Conservation (phyloP, 331 rosid genomes). For the Malus hybrid region DNA sequence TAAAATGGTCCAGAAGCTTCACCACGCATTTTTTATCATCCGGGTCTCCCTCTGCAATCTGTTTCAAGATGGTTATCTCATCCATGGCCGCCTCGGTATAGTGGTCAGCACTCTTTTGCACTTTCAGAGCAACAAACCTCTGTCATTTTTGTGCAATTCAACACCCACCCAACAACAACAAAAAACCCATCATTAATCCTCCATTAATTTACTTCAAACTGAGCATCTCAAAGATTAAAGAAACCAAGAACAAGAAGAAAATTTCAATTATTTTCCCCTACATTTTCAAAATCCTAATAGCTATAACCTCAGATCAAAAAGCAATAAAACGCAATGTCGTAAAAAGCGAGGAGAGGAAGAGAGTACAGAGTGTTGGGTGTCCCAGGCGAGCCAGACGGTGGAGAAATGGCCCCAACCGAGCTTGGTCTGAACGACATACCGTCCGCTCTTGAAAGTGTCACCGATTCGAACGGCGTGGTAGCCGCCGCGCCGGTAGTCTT, state of each 20-base stretch:
- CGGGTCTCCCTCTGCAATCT: constrained; percentile 80
- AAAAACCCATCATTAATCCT: not conserved
- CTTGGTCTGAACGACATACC: constrained; percentile 82
- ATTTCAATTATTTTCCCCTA: not conserved
- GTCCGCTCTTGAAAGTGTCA: constrained; percentile 62
- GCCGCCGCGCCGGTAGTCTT: constrained; percentile 92
- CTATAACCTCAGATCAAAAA: not conserved
- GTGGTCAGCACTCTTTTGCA: constrained; percentile 97
- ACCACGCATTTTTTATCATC: constrained; percentile 82
- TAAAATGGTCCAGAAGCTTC: constrained; percentile 93
- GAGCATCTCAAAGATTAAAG: not conserved
- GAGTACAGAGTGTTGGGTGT: constrained; percentile 50
- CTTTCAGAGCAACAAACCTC: constrained; percentile 88
- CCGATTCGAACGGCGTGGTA: constrained; percentile 90
- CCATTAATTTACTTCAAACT: not conserved
- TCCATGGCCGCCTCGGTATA: constrained; percentile 99
- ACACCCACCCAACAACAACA: not conserved
- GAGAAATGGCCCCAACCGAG: constrained; percentile 99
- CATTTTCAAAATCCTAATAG: not conserved
- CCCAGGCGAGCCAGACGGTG: constrained; percentile 98
- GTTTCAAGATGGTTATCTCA: constrained; percentile 18
- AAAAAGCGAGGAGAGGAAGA: not conserved
- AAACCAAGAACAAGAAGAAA: not conserved
- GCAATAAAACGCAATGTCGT: not conserved
- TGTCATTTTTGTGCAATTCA: constrained; percentile 22